phyloP scores from a whole-genome alignment of 345 rosid species.

The Aurinia saxatilis region DNA sequence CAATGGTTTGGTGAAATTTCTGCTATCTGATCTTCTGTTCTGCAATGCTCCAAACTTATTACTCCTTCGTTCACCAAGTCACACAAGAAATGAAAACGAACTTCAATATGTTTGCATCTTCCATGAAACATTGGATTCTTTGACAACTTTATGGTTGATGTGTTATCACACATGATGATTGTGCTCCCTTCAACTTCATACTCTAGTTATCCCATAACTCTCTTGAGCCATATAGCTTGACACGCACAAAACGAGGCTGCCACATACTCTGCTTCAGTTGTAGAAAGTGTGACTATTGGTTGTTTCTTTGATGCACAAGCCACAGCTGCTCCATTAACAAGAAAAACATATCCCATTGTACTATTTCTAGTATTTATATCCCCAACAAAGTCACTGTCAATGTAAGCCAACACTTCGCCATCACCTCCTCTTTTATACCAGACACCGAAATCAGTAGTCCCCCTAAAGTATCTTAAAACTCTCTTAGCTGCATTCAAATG shows the following conservation, averaged over 20 bases:
- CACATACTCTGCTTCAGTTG: too few species aligned
- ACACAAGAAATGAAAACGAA: too few species aligned
- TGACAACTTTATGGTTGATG: too few species aligned
- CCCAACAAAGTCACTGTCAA: neutral
- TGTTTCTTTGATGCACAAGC: too few species aligned
- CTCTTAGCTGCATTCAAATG: neutral
- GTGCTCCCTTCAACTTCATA: neutral
- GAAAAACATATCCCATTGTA: too few species aligned
- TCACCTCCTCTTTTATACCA: neutral
- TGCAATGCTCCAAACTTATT: neutral
- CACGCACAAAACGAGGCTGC: neutral
- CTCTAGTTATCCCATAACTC: neutral
- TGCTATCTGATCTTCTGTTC: neutral
- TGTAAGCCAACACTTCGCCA: neutral
- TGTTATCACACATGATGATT: neutral
- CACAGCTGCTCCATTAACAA: too few species aligned
- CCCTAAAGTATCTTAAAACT: neutral
- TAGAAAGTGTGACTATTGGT: too few species aligned
- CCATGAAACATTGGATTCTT: too few species aligned
- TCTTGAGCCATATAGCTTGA: neutral
- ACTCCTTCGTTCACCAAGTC: too few species aligned
- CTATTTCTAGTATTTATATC: neutral
- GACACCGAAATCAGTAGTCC: neutral
- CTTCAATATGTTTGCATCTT: too few species aligned
- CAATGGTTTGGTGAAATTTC: too few species aligned